Conservation (phyloP, 495 filamentous ascomycete species). For the Evansstolkia leycettana region DNA sequence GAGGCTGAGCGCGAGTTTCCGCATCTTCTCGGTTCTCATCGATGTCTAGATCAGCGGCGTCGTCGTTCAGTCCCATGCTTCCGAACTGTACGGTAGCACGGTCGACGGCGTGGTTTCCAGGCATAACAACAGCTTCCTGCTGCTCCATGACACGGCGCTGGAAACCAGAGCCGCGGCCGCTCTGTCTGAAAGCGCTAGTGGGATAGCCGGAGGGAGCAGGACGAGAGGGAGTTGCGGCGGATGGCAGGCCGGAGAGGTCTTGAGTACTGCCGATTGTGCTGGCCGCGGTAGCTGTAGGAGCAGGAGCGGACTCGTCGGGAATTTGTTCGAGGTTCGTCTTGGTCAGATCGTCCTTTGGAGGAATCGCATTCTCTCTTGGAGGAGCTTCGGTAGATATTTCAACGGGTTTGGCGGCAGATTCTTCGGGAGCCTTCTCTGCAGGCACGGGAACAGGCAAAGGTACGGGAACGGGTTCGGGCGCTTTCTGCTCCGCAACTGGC, state of each 20-base stretch:
- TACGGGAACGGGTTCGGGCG: slow-evolving; percentile 18
- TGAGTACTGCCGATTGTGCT: slow-evolving; percentile 79
- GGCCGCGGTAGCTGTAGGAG: slow-evolving; percentile 70
- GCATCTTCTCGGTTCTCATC: slow-evolving; percentile 91
- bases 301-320: slow-evolving; percentile 61
- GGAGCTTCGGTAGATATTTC: slow-evolving; percentile 45
- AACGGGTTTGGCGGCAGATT: slow-evolving; percentile 52
- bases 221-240: slow-evolving; percentile 47
- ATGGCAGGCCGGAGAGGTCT: slow-evolving; percentile 45
- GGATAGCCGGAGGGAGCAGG: slow-evolving; percentile 56
- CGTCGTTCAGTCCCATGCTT: slow-evolving; percentile 80
- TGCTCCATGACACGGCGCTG: slow-evolving; percentile 82
- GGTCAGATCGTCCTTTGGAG: slow-evolving; percentile 77
- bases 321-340: slow-evolving; percentile 85
- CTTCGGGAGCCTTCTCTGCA: slow-evolving; percentile 54
- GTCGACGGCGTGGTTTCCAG: slow-evolving; percentile 92
- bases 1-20: slow-evolving; percentile 88
- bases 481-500: slow-evolving; percentile 12
- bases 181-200: slow-evolving; percentile 65
- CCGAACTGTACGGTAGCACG: slow-evolving; percentile 94
- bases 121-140: slow-evolving; percentile 96
- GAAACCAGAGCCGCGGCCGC: slow-evolving; percentile 58
- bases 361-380: slow-evolving; percentile 9
- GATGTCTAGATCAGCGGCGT: slow-evolving; percentile 61
- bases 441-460: slow-evolving; percentile 14